Evolutionary conservation across 805 yeast genomes (phyloP).

Genomic region (Candida qinlingensis): DNA sequence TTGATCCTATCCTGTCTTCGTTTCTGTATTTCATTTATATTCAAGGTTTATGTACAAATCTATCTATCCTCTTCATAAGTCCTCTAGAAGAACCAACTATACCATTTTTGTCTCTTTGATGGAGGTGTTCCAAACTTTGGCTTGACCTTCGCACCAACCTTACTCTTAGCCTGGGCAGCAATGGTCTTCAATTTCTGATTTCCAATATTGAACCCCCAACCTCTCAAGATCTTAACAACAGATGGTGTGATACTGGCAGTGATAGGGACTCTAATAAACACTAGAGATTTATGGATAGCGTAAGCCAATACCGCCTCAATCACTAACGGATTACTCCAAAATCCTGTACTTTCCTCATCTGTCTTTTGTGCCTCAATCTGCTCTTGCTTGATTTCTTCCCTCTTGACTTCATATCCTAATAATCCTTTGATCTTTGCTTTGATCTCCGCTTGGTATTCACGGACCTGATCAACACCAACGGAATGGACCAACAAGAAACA

Average conservation of each 20-base stretch:
- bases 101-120: slow-evolving; percentile 49
- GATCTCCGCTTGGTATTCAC: slow-evolving; percentile 54
- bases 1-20: no score
- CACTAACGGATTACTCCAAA: slow-evolving; percentile 42
- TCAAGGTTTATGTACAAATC: not conserved
- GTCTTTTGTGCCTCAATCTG: slow-evolving; percentile 18
- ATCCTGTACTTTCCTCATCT: slow-evolving; percentile 10
- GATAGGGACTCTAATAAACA: slow-evolving; percentile 79
- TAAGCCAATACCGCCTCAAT: slow-evolving; percentile 90
- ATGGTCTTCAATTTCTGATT: slow-evolving; percentile 40
- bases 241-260: slow-evolving; percentile 91
- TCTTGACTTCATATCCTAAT: slow-evolving; percentile 54
- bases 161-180: slow-evolving; percentile 26
- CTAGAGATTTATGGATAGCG: slow-evolving; percentile 84
- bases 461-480: slow-evolving; percentile 78
- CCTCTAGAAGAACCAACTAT: slow-evolving; percentile 47
- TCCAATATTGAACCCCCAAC: slow-evolving; percentile 79
- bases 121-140: slow-evolving; percentile 49
- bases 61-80: not conserved
- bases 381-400: slow-evolving; percentile 26
- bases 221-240: slow-evolving; percentile 57
- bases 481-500: slow-evolving; percentile 82
- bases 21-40: no score
- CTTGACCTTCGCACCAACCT: slow-evolving; percentile 35
- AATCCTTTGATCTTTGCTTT: slow-evolving; percentile 36